Conservation (phyloP, 2,329 filamentous ascomycete species). For the Septoria linicola region DNA sequence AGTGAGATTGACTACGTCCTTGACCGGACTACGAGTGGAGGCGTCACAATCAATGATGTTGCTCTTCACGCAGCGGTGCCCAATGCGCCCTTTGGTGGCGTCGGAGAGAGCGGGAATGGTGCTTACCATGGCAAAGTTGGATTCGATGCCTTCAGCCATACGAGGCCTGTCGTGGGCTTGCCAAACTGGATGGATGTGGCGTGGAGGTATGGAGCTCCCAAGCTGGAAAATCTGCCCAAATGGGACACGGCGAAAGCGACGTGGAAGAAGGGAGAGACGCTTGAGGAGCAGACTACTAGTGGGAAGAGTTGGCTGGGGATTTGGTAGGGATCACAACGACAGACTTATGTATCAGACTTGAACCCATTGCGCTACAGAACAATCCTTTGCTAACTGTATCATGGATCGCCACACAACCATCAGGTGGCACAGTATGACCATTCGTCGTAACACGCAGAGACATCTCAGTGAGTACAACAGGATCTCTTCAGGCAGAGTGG, state of each 20-base stretch:
- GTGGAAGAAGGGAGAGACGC: conserved; percentile 17
- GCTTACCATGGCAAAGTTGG: conserved; percentile 70
- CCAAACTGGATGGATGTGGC: conserved; percentile 16
- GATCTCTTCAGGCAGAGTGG: too few relatives aligned
- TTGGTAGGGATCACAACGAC: too few relatives aligned
- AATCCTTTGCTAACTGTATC: too few relatives aligned
- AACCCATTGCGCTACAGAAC: too few relatives aligned
- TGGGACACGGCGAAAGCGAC: conserved; percentile 14
- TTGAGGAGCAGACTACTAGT: conserved; percentile 13
- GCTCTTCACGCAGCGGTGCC: conserved; percentile 66
- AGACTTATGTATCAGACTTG: too few relatives aligned
- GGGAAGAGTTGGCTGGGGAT: conserved; percentile 13
- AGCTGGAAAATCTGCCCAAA: conserved; percentile 13
- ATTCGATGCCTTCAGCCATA: conserved; percentile 64
- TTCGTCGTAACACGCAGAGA: too few relatives aligned
- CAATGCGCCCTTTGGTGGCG: conserved; percentile 73
- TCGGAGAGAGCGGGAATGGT: conserved; percentile 73
- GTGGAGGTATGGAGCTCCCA: conserved; percentile 12
- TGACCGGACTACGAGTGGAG: conserved; percentile 45
- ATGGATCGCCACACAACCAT: too few relatives aligned
- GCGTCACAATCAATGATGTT: conserved; percentile 51
- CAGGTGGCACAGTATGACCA: too few relatives aligned
- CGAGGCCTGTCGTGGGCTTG: conserved; percentile 13
- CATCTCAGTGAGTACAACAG: too few relatives aligned
- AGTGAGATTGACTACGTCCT: conserved; percentile 65